Percentiles rank a stretch among this genome's conserved stretches.
These are phyloP conservation scores for Leishmania mexicana DNA, from an alignment of 208 protist genomes.

Conservation along the genomic window DNA sequence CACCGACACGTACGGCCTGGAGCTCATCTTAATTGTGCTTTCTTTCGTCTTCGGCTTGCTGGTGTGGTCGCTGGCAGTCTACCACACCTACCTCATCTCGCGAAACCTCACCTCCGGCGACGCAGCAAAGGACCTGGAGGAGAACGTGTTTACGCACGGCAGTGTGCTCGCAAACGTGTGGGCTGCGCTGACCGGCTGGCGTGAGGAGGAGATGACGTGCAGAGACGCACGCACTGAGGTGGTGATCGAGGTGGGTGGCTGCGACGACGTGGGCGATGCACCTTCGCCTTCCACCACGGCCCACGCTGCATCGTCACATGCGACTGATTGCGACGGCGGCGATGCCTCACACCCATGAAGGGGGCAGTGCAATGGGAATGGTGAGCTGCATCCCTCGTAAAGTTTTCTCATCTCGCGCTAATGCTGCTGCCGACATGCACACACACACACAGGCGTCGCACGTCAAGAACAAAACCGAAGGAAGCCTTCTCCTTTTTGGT, in stretches of 20 bases:
- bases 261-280: slow-evolving; percentile 1
- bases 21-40: slow-evolving; percentile 64
- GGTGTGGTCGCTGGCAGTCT: slow-evolving; percentile 46
- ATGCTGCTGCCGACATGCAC: not conserved
- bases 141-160: slow-evolving; percentile 67
- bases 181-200: slow-evolving; percentile 36
- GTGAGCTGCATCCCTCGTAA: not conserved
- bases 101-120: slow-evolving; percentile 75
- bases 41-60: slow-evolving; percentile 43
- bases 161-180: slow-evolving; percentile 47
- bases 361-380: not conserved
- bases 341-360: not conserved
- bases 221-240: slow-evolving; percentile 12
- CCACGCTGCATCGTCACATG: not conserved
- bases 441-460: not conserved
- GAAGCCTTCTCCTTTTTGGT: not conserved
- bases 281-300: not conserved
- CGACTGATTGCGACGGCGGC: not conserved
- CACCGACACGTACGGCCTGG: slow-evolving; percentile 66
- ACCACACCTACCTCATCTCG: slow-evolving; percentile 72
- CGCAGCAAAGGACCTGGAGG: slow-evolving; percentile 29
- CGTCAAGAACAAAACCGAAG: not conserved
- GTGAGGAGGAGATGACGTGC: slow-evolving; percentile 13
- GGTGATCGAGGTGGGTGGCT: slow-evolving; percentile 16
- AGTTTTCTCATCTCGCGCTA: not conserved